Evolutionary conservation across 257 asterid genomes (phyloP).

Genomic region (Echium plantagineum): DNA sequence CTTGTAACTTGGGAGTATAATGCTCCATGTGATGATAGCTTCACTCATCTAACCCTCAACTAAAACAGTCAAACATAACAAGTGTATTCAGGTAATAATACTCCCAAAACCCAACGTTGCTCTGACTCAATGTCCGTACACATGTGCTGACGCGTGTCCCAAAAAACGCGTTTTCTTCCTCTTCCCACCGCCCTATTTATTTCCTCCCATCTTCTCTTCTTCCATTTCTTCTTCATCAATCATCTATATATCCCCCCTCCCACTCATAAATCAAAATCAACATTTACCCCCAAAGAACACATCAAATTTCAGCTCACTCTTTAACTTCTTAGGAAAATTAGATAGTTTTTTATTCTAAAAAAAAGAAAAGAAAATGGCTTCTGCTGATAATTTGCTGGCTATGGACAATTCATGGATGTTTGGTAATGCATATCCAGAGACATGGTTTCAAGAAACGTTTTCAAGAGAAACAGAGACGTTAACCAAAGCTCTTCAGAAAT

Average conservation of each 20-base stretch:
- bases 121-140: neutral
- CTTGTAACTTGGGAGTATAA: no score
- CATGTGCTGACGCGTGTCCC: constrained; percentile 3
- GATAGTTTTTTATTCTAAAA: no score
- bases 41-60: neutral
- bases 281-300: no score
- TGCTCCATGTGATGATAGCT: neutral
- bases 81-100: no score
- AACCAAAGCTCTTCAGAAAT: constrained; percentile 13
- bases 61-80: neutral
- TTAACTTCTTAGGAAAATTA: no score
- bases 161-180: constrained; percentile 13
- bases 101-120: neutral
- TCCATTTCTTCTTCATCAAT: neutral
- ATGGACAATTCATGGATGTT: constrained; percentile 8
- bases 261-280: no score
- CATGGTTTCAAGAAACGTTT: constrained; percentile 4
- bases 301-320: no score
- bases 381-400: constrained; percentile 4
- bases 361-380: neutral
- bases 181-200: constrained; percentile 7
- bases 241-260: no score
- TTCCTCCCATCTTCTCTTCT: neutral
- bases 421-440: neutral
- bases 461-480: constrained; percentile 7